Evolutionary conservation across 306 rosid genomes (phyloP).

Genomic region (Cicer bijugum): DNA sequence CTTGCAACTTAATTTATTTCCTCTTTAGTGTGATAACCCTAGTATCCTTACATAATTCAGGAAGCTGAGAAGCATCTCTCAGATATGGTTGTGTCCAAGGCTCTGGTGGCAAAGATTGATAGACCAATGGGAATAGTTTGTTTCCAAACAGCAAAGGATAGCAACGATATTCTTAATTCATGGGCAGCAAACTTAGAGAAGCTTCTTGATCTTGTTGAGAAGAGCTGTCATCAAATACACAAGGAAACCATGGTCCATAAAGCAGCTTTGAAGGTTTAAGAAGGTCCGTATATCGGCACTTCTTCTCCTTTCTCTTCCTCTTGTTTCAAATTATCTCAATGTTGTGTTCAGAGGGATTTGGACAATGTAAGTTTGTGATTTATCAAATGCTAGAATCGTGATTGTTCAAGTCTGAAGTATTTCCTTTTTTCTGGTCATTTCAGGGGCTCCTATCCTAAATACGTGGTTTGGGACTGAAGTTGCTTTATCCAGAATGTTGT

Average conservation of each 20-base stretch:
- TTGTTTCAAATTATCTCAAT: not conserved
- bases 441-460: conserved; percentile 41
- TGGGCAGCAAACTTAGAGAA: conserved; percentile 96
- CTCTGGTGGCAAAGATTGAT: conserved; percentile 87
- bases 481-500: conserved; percentile 22
- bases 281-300: conserved; percentile 28
- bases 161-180: conserved; percentile 83
- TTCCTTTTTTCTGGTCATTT: conserved; percentile 36
- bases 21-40: not conserved
- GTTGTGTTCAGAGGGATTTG: not conserved
- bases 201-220: conserved; percentile 94
- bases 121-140: conserved; percentile 84
- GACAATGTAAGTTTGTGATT: not conserved
- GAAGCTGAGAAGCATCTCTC: conserved; percentile 98
- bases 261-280: conserved; percentile 73
- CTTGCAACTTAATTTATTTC: conserved; percentile 6
- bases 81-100: conserved; percentile 98
- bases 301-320: not conserved
- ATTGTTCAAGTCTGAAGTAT: not conserved
- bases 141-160: conserved; percentile 88
- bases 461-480: conserved; percentile 44
- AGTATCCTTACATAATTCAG: conserved; percentile 47
- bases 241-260: conserved; percentile 96
- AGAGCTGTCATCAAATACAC: conserved; percentile 96
- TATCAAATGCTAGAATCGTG: conserved; percentile 23